Percentiles rank a stretch among this genome's conserved stretches.
Evolutionary conservation across 129 eudicot species (phyloP).

Genomic region (Logfia minima): DNA sequence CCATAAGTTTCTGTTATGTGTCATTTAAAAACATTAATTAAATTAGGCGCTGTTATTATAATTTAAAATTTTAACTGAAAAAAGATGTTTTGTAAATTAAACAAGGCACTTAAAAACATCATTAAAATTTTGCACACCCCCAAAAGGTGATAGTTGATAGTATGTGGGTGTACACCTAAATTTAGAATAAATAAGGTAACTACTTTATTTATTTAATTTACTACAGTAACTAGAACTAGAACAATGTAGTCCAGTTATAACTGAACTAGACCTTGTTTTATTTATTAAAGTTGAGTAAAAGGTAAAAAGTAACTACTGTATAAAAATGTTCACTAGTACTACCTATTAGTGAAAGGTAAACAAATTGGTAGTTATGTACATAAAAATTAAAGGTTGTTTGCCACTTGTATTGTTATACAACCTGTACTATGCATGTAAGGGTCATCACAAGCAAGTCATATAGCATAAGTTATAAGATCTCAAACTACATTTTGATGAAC

Average conservation of each 20-base stretch:
- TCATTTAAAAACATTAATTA: background rate
- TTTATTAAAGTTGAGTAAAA: background rate
- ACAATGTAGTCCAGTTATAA: slow-evolving; percentile 2
- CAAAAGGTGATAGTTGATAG: slow-evolving; percentile 16
- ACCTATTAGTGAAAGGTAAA: no score
- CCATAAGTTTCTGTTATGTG: background rate
- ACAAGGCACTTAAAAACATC: background rate
- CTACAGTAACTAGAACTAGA: slow-evolving; percentile 6
- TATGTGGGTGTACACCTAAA: slow-evolving; percentile 21
- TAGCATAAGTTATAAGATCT: no score
- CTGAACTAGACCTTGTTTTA: background rate
- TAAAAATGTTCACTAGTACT: background rate
- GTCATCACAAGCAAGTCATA: no score
- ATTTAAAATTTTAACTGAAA: background rate
- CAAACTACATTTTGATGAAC: no score
- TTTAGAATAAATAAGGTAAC: slow-evolving; percentile 15
- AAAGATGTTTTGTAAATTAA: background rate
- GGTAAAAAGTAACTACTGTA: background rate
- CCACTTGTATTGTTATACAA: no score
- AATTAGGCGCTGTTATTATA: background rate
- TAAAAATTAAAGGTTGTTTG: no score
- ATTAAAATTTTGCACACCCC: no score
- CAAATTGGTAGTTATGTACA: no score
- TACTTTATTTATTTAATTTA: background rate
- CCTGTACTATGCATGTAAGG: no score